Conservation (phyloP, 352 stramenopile species). For the Phytophthora niederhauseri region DNA sequence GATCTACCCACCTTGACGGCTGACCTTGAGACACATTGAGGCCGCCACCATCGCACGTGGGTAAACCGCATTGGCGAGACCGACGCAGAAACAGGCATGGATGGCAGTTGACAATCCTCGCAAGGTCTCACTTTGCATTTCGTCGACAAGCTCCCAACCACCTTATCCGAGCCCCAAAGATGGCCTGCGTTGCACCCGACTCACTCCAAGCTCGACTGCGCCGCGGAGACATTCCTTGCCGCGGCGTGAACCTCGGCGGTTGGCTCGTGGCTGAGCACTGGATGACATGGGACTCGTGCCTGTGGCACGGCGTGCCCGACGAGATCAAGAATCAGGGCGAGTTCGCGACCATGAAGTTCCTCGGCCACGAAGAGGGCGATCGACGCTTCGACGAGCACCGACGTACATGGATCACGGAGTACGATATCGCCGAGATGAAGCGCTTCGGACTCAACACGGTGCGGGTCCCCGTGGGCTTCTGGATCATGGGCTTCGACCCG, state of each 20-base stretch:
- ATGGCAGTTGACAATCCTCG: conserved; percentile 12
- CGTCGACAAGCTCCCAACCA: neutral
- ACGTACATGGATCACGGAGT: conserved; percentile 76
- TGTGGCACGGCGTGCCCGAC: conserved; percentile 64
- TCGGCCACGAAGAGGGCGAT: conserved; percentile 40
- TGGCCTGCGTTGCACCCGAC: conserved; percentile 31
- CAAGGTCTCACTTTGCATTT: conserved; percentile 29
- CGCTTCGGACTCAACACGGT: conserved; percentile 79
- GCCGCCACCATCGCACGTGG: conserved; percentile 14
- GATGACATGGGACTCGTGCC: conserved; percentile 68
- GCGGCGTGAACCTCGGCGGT: conserved; percentile 75
- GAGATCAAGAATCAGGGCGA: conserved; percentile 60
- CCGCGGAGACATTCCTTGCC: conserved; percentile 51
- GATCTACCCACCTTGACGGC: neutral
- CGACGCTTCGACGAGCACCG: conserved; percentile 57
- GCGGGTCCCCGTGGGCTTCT: conserved; percentile 81
- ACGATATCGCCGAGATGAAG: conserved; percentile 71
- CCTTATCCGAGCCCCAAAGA: conserved; percentile 3
- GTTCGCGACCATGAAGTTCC: conserved; percentile 74
- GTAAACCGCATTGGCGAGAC: conserved; percentile 10
- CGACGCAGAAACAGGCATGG: conserved; percentile 18
- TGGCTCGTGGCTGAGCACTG: conserved; percentile 87
- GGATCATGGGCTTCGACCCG: conserved; percentile 76
- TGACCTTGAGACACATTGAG: conserved; percentile 29
- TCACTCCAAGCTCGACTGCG: conserved; percentile 69